phyloP scores from a whole-genome alignment of 169 alveolate species.

The Eimeria sp. region DNA sequence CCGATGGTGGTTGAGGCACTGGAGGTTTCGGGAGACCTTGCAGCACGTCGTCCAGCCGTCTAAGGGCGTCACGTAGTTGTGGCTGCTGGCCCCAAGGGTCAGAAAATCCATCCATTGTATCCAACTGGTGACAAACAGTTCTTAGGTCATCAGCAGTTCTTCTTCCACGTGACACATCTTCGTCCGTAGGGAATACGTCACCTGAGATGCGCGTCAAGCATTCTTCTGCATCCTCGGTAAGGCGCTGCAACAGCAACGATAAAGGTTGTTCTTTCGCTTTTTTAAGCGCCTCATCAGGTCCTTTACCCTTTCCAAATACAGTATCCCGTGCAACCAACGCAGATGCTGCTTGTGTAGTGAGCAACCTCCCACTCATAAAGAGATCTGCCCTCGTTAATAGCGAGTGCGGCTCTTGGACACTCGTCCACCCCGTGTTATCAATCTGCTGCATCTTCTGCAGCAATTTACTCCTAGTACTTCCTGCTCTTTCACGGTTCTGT shows the following conservation, averaged over 20 bases:
- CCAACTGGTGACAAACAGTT: neutral
- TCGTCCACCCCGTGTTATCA: neutral
- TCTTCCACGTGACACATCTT: neutral
- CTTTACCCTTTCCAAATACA: neutral
- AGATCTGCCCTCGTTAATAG: neutral
- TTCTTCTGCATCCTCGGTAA: neutral
- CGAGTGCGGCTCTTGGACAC: neutral
- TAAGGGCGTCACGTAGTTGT: neutral
- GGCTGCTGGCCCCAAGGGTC: neutral
- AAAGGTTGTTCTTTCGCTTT: neutral
- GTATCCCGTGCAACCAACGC: neutral
- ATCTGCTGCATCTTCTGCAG: neutral
- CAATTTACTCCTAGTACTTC: neutral
- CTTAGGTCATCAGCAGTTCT: neutral
- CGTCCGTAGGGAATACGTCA: neutral
- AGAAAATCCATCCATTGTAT: neutral
- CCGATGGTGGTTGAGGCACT: neutral
- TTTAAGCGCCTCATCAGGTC: neutral
- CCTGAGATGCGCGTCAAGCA: neutral
- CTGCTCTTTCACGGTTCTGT: neutral
- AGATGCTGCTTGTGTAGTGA: neutral
- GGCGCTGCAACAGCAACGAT: neutral
- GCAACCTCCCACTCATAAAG: neutral
- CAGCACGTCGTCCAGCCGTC: neutral
- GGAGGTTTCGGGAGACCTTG: neutral